phyloP scores from a whole-genome alignment of 2,329 filamentous ascomycete genomes.

The Xylaria sp. region DNA sequence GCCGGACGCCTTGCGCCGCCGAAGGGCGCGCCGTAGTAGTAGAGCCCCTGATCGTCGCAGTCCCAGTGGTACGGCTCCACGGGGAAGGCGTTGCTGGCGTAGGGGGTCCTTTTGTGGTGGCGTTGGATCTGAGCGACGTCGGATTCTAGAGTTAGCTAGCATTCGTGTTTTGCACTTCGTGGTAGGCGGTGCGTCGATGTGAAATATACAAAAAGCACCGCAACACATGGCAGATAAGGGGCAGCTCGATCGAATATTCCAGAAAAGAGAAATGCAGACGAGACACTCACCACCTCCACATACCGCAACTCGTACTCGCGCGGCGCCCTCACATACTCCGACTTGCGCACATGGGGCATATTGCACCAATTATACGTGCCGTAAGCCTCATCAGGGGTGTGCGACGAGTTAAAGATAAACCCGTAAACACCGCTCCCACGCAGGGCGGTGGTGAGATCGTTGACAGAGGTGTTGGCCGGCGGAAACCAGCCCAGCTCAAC shows the following conservation, averaged over 20 bases:
- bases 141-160: too few species aligned
- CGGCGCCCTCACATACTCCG: constrained; percentile 64
- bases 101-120: constrained; percentile 85
- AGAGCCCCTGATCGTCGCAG: constrained; percentile 73
- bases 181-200: neutral
- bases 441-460: constrained; percentile 64
- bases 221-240: neutral
- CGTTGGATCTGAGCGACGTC: constrained; percentile 68
- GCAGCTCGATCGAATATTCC: neutral
- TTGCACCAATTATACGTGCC: constrained; percentile 82
- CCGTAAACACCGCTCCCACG: constrained; percentile 67
- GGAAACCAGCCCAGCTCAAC: constrained; percentile 62
- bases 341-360: constrained; percentile 78
- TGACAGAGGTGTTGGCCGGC: constrained; percentile 61
- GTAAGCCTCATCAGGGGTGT: constrained; percentile 60
- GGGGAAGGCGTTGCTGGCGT: constrained; percentile 78
- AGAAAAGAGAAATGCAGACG: neutral
- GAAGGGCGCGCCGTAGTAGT: constrained; percentile 69
- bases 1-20: constrained; percentile 43
- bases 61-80: constrained; percentile 74
- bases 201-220: neutral
- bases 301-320: constrained; percentile 70
- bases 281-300: constrained; percentile 70
- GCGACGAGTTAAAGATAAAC: constrained; percentile 74
- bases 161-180: neutral